Evolutionary conservation across 495 filamentous ascomycete genomes (phyloP).

Genomic region (Aspergillus steynii): DNA sequence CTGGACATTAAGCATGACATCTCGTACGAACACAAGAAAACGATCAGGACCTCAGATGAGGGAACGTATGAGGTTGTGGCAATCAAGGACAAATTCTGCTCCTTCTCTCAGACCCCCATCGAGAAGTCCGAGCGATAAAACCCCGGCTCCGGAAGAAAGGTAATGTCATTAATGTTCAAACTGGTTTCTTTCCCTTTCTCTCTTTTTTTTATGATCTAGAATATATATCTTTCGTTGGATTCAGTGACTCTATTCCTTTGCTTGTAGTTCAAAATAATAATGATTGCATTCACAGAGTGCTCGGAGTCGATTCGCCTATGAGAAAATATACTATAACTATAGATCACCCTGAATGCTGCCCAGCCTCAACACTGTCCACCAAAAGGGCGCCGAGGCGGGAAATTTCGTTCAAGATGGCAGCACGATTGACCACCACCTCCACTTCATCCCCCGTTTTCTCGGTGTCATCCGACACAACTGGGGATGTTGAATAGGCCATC

Average conservation of each 20-base stretch:
- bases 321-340: slow-evolving; percentile 17
- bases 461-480: slow-evolving; percentile 32
- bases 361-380: slow-evolving; percentile 42
- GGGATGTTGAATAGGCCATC: slow-evolving; percentile 66
- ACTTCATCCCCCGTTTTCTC: slow-evolving; percentile 21
- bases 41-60: slow-evolving; percentile 81
- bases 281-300: neutral
- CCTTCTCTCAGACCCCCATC: slow-evolving; percentile 63
- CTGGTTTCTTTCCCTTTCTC: slow-evolving; percentile 7
- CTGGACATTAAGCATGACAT: slow-evolving; percentile 87
- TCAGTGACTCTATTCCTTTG: neutral
- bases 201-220: slow-evolving; percentile 6
- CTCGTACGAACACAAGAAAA: slow-evolving; percentile 76
- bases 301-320: neutral
- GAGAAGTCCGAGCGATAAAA: slow-evolving; percentile 43
- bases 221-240: neutral
- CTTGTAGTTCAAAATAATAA: neutral
- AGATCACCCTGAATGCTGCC: slow-evolving; percentile 6
- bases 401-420: slow-evolving; percentile 80
- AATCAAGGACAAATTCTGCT: slow-evolving; percentile 89
- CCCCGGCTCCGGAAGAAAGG: slow-evolving; percentile 22
- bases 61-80: slow-evolving; percentile 95
- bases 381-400: slow-evolving; percentile 45
- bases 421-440: slow-evolving; percentile 65
- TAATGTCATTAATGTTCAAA: slow-evolving; percentile 22